Evolutionary conservation across 768 basidiomycete genomes (phyloP), one percentile per base, ranked within the genome.

Genomic region (Amanita inopinata): DNA sequence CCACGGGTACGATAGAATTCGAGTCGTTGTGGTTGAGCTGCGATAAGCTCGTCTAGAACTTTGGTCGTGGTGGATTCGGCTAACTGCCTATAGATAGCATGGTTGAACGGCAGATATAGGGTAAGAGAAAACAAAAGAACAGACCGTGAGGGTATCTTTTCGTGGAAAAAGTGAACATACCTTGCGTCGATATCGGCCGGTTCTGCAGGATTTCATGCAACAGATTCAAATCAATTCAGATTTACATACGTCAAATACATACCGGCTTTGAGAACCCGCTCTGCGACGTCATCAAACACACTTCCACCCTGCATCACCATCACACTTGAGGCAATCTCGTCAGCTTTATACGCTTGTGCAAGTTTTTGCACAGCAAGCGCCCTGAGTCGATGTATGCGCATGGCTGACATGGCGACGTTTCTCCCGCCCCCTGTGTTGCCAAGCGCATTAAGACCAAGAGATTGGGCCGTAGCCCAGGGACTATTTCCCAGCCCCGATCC

Each of bases 241-340:
- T 38, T 18, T 19, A 35, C 42, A 34, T 15, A 38, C 31, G 1
- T 15, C 5, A 7, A 38, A 37, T 12, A 58, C 65, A 28, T 40
- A 69, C 70, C 69, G 40, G 74, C 56, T 70, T 68, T 86, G 40
- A 92, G 71, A 6, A 93, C 89, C 10, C 81, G 72, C 56, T 89
- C 86, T 0, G 90, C 90, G n/a, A 93, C 71, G 52, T 93, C 90
- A 51, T 93, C 90, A 53, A 93, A 86, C 2, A 91, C 84, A 48
- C 81, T 89, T 3, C 90, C 88, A 27, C 88, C 88, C 56, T 93
- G 90, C 90, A 93, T 93, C 23, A 93, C 79, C 81, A 92, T 87
- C 19, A 93, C 90, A 54, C 85, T 89, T 0, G 86, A 85, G 1
- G 90, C 90, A 53, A 93, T 87, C 58, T 93, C 90, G 56, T 93